Evolutionary conservation across 2,329 filamentous ascomycete genomes (phyloP).

Genomic region (Bipolaris sorokiniana): DNA sequence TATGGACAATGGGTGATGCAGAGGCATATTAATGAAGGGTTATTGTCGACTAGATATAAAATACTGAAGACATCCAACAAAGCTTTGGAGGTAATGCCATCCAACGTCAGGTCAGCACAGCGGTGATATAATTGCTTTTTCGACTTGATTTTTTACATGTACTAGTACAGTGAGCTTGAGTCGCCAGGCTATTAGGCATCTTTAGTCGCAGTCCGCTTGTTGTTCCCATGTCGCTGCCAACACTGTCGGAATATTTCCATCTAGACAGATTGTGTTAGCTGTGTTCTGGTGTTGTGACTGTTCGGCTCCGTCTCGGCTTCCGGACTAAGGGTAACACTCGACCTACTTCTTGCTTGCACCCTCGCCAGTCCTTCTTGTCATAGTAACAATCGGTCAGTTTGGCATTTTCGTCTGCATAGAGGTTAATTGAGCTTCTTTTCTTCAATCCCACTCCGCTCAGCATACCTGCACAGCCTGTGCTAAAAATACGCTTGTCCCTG

Average conservation of each 20-base stretch:
- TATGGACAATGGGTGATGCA: neutral
- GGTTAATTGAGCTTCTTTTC: neutral
- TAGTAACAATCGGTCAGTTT: constrained; percentile 96
- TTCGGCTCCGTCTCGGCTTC: constrained; percentile 31
- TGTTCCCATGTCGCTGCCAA: constrained; percentile 90
- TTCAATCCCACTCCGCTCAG: neutral
- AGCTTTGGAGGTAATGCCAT: neutral
- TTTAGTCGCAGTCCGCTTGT: constrained; percentile 78
- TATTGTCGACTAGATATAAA: neutral
- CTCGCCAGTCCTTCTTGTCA: constrained; percentile 94
- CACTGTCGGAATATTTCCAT: constrained; percentile 89
- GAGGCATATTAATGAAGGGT: neutral
- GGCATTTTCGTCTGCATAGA: constrained; percentile 74
- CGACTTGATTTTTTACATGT: neutral
- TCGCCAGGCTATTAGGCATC: constrained; percentile 58
- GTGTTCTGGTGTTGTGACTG: neutral
- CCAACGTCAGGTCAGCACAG: neutral
- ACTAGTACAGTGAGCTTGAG: neutral
- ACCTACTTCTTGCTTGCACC: constrained; percentile 85
- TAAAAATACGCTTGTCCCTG: constrained; percentile 98
- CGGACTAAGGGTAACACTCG: constrained; percentile 17
- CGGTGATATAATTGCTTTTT: neutral
- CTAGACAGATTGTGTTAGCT: constrained; percentile 55
- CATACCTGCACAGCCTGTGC: constrained; percentile 87
- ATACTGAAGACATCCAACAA: neutral